Evolutionary conservation across 202 grass and related monocot genomes (phyloP), one percentile per base, ranked within the genome.

Genomic region (Hordeum pubiflorum): DNA sequence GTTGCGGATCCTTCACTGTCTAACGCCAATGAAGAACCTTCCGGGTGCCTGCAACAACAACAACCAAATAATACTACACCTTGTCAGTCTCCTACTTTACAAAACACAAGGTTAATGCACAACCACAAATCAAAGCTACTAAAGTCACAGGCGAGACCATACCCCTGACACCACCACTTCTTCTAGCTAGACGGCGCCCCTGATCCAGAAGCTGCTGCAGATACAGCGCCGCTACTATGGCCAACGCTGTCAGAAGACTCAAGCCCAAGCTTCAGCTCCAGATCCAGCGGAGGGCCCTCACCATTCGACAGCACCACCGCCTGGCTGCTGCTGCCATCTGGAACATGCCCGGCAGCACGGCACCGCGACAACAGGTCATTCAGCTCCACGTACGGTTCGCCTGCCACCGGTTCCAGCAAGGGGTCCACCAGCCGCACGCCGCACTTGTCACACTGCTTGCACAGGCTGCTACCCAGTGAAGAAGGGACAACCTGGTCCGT

Each of bases 371-470:
- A 54, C 54, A 93, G 31, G 68, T 91, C 91, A 56, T 86, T 91
- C 57, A 93, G 76, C 69, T 93, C 91, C 21, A 86, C 11, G 79
- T 84, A 91, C 3, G 86, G 83, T 34, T 89, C 80, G 1, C 22
- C 26, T 14, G 67, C 68, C 32, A 86, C 55, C 59, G 67, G 77
- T 64, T 60, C 68, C 10, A 59, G 44, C 67, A 82, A 52, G 48
- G 56, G 75, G 38, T 66, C 52, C 7, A 67, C 40, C 3, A 17
- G 72, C 65, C 63, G 26, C 38, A 62, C 73, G 17, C 57, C 32
- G 10, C 69, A 54, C 17, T 36, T 54, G 43, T 18, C 54, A 44
- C 69, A 77, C 65, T 76, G 75, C 36, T 70, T 46, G 54, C 43
- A 71, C 6, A 79, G 71, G 31, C 54, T 55, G 58, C 48, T 54